Evolutionary conservation across 148 eudicot genomes (phyloP), one percentile per base, ranked within the genome.

Genomic region (Spergularia bocconei): DNA sequence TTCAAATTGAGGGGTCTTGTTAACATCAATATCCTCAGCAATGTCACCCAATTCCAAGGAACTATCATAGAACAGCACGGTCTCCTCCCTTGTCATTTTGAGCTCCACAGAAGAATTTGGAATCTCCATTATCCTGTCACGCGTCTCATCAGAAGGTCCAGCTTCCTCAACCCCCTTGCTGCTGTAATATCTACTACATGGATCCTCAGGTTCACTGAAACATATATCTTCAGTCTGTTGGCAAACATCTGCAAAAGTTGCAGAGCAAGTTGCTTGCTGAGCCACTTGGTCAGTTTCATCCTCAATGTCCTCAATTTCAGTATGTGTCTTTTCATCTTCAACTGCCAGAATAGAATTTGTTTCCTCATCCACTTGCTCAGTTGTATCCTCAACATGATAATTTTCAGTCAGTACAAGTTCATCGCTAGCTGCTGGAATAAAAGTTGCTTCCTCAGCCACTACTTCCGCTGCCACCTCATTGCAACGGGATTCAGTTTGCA

Each of bases 131-230:
- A 67, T 75, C 54, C 57, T 77, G 54, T 73, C 85, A 67, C 69
- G 64, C 38, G 78, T 87, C 73, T 85, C 80, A 70, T 72, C 65
- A 73, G 67, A 21, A 47, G 12, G 38, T 55, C 25, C 44, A 41
- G 47, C 67, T 69, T 57, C 75, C 54, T 59, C 72, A 13, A 75
- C 47, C 36, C 55, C 6, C 47, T 56, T 50, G 60, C 67, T 70
- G 71, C 76, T 54, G 70, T 78, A 56, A 55, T 81, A 72, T 69
- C 38, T 54, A 47, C 38, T 44, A 79, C 68, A 57, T 63, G 78
- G 63, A 75, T 79, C 89, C 71, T 72, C 76, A 52, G 61, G 52
- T 74, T 80, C 81, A 70, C 79, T 79, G 25, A 67, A 51, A 41
- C 51, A 72, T 70, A 38, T 71, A 65, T 62, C 50, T 52, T 71